A percentile compares a stretch with the other conserved stretches of the same genome.
phyloP scores from a whole-genome alignment of 192 early-diverging fungal genomes.

The Dissophora globulifera region DNA sequence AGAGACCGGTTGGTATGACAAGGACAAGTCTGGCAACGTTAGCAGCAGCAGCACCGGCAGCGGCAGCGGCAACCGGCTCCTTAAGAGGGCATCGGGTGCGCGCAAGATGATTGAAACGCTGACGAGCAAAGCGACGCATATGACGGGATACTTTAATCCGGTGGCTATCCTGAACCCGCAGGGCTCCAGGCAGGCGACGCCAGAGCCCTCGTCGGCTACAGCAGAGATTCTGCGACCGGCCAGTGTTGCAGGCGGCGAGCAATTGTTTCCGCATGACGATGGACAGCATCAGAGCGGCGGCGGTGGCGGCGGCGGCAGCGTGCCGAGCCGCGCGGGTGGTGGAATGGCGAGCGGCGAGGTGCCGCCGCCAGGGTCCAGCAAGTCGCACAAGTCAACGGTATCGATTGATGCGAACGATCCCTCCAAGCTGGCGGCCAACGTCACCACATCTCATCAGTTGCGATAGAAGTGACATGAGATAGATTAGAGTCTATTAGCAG shows the following conservation, averaged over 20 bases:
- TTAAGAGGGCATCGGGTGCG: constrained; percentile 32
- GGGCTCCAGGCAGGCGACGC: not conserved
- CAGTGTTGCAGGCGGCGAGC: too few species aligned
- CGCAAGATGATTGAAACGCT: constrained; percentile 43
- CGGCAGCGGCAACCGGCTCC: too few species aligned
- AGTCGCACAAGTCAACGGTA: constrained; percentile 9
- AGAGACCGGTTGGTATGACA: constrained; percentile 5
- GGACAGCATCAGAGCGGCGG: too few species aligned
- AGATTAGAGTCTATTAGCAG: too few species aligned
- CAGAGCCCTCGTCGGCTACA: not conserved
- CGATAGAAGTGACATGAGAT: constrained; percentile 3
- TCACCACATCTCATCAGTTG: constrained; percentile 4
- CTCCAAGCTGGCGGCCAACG: not conserved
- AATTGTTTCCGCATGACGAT: too few species aligned
- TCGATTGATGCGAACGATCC: constrained; percentile 3
- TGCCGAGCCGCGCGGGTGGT: too few species aligned
- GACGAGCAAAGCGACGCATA: constrained; percentile 36
- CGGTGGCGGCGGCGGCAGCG: too few species aligned
- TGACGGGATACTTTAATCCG: constrained; percentile 49
- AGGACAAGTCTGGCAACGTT: not conserved
- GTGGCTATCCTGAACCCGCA: constrained; percentile 5
- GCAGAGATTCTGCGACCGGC: not conserved
- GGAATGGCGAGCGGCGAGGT: not conserved
- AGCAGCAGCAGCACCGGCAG: too few species aligned
- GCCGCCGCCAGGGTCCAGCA: constrained; percentile 1